These are phyloP conservation scores for Monosporozyma solicola DNA, from an alignment of 805 yeast genomes.

Conservation along the genomic window DNA sequence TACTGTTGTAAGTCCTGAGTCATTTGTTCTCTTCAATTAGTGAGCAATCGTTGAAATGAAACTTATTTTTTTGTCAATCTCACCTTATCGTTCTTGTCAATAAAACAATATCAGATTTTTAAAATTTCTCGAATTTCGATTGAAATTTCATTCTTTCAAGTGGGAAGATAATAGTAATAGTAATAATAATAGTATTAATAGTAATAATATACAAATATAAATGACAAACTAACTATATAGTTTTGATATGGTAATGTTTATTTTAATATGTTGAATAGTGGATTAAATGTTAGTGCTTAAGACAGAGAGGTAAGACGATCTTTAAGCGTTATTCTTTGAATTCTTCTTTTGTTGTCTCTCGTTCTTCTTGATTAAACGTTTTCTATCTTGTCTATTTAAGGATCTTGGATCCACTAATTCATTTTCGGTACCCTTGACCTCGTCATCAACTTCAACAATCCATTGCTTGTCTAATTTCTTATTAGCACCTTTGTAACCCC, in stretches of 20 bases:
- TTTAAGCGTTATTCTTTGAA: constrained; percentile 32
- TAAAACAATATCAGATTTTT: no score
- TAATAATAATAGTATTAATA: neutral
- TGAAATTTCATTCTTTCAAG: no score
- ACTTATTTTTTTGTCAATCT: no score
- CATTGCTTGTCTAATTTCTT: constrained; percentile 83
- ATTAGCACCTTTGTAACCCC: constrained; percentile 96
- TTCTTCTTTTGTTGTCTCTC: constrained; percentile 84
- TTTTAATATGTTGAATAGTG: neutral
- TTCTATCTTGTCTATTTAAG: constrained; percentile 72
- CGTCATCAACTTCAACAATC: constrained; percentile 89
- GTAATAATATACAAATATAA: neutral
- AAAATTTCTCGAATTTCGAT: no score
- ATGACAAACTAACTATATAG: neutral
- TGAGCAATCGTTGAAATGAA: neutral
- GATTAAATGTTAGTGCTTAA: neutral
- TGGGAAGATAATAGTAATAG: no score
- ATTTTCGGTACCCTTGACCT: constrained; percentile 45
- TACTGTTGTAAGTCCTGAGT: constrained; percentile 27
- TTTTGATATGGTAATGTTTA: no score
- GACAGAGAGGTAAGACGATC: neutral
- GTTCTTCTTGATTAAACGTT: constrained; percentile 55
- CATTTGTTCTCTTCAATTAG: neutral
- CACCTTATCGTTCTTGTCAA: no score
- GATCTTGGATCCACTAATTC: constrained; percentile 85